Base-by-base conservation (phyloP, 2,329 filamentous ascomycete species). In the Sporothrix variecibatus region DNA sequence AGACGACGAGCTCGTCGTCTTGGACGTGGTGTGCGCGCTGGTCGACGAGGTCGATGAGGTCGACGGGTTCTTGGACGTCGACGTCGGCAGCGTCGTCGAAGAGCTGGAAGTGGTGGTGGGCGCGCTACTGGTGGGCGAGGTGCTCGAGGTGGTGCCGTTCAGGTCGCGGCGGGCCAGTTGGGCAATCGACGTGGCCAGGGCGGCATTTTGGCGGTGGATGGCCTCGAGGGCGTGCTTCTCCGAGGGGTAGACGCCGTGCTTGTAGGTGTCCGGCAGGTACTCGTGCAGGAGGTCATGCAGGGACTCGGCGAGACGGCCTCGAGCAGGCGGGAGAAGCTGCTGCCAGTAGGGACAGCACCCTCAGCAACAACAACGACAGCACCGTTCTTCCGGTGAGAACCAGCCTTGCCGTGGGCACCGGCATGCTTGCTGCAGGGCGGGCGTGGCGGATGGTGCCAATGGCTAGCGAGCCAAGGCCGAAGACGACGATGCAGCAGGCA, bases 281-380 rank as follows among this genome's bases (percentile, higher is more conserved):
- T 86, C 84, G 80, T 93, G 90, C 43, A 94, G 85, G 72, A 92
- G 88, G 65, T 87, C 87, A 80, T 93, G 91, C 72, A 95, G 84
- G 58, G 88, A 53, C 68, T 79, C 78, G 49, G 72, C 65, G 77
- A 78, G 31, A 78, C 78, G 49, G 76, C 77, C 51, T 78, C 76
- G 34, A 79, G 74, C 28, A 78, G 75, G 64, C 76, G 75, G 1
- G 75, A 43, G 51, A 79, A 78, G 56, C 74, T 31, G 72, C n/a
- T 38, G 62, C 43, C 51, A 51, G 40, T 56, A 15, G 40, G 20
- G 17, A 20, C 60, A 20, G 68, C 67, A n/a, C 26, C 53, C 11
- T n/a, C 69, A 23, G 28, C 70, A n/a, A 9, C 60, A 5, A 49
- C 67, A 9, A 20, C 60, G 31, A 23, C 60, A 5, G 26, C 72